phyloP scores from a whole-genome alignment of 202 grass and related monocot species.

The Hordeum pubiflorum region DNA sequence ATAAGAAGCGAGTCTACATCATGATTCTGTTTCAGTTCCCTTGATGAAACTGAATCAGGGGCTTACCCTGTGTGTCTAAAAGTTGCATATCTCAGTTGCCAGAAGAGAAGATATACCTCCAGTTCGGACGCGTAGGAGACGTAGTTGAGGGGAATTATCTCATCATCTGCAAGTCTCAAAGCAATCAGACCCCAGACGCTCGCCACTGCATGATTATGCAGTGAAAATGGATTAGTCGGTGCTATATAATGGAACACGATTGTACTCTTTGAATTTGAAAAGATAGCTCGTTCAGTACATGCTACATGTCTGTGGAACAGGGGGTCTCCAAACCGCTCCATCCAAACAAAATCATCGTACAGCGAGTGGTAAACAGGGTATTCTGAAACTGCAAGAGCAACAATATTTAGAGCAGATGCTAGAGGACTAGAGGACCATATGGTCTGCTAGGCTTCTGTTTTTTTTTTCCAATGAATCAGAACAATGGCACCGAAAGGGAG shows the following conservation, averaged over 20 bases:
- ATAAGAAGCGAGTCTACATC: neutral
- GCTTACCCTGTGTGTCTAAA: neutral
- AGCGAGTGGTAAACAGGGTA: slow-evolving; percentile 69
- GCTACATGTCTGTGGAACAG: slow-evolving; percentile 68
- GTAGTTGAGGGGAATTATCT: slow-evolving; percentile 65
- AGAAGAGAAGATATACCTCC: slow-evolving; percentile 23
- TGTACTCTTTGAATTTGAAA: neutral
- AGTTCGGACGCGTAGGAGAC: slow-evolving; percentile 33
- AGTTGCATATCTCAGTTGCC: neutral
- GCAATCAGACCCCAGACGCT: slow-evolving; percentile 65
- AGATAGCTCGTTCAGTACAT: slow-evolving; percentile 30
- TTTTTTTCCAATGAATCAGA: neutral
- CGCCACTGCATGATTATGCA: slow-evolving; percentile 30
- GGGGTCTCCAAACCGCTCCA: slow-evolving; percentile 63
- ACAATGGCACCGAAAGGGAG: neutral
- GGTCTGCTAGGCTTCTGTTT: neutral
- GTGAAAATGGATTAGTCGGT: neutral
- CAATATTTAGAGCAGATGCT: slow-evolving; percentile 2
- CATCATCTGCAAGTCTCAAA: slow-evolving; percentile 67
- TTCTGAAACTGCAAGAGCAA: slow-evolving; percentile 39
- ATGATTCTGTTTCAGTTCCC: neutral
- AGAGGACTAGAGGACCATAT: neutral
- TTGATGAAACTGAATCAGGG: neutral
- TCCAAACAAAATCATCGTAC: slow-evolving; percentile 68
- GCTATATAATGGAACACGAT: neutral